Evolutionary conservation across 139 green algal species (phyloP).

Genomic region (Chlorella sorokiniana): DNA sequence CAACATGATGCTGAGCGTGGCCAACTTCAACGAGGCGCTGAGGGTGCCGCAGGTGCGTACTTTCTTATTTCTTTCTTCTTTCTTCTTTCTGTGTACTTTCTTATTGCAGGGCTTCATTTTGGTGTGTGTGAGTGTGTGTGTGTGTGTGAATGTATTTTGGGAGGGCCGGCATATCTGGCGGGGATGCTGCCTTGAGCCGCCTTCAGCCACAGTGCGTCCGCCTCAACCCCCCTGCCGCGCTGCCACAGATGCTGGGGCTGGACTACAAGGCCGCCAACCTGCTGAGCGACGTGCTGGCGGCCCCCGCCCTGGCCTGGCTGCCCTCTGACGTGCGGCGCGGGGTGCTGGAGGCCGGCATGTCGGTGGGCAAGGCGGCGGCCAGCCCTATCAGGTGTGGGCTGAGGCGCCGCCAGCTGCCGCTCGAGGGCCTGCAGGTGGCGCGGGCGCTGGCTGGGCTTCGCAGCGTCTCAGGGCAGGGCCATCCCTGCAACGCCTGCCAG

Average conservation of each 20-base stretch:
- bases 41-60: conserved; percentile 49
- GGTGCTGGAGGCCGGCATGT: conserved; percentile 48
- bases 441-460: no score
- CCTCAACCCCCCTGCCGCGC: neutral
- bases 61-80: neutral
- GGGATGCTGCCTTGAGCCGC: no score
- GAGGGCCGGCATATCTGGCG: no score
- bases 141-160: no score
- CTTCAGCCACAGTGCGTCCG: no score
- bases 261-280: conserved; percentile 69
- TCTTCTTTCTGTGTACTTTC: neutral
- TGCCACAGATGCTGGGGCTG: conserved; percentile 70
- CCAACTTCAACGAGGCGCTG: conserved; percentile 90
- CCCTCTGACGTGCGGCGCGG: conserved; percentile 8
- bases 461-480: no score
- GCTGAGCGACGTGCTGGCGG: conserved; percentile 52
- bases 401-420: no score
- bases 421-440: no score
- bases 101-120: no score
- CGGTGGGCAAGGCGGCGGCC: conserved; percentile 43
- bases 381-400: conserved; percentile 27
- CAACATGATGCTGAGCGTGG: conserved; percentile 85
- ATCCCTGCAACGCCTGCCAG: no score
- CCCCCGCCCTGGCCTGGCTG: conserved; percentile 9
- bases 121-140: no score